Conservation (phyloP, 2,329 filamentous ascomycete species). For the Diaporthe eres region DNA sequence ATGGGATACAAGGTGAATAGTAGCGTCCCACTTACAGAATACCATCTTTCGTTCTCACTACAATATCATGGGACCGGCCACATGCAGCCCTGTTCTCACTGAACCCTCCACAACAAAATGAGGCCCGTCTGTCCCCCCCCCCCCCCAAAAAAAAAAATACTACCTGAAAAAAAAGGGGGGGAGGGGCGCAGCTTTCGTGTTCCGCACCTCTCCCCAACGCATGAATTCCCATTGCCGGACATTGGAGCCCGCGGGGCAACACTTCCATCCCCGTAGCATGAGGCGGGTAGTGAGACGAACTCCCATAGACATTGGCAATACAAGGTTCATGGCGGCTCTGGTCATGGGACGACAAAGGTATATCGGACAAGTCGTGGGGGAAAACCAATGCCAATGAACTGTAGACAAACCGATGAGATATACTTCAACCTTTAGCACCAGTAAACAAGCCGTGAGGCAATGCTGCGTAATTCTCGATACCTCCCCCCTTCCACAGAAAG, state of each 20-base stretch:
- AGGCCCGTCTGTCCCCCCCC: neutral
- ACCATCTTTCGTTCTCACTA: neutral
- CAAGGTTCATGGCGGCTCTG: neutral
- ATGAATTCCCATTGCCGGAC: neutral
- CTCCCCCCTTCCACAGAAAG: neutral
- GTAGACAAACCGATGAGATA: neutral
- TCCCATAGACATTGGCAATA: neutral
- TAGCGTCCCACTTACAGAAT: neutral
- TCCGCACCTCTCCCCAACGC: neutral
- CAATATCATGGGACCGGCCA: neutral
- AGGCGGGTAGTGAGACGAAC: neutral
- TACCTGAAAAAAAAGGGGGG: too few relatives aligned
- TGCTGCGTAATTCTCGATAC: neutral
- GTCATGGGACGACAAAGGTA: neutral
- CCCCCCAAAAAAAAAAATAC: too few relatives aligned
- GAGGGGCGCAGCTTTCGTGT: neutral
- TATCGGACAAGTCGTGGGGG: neutral
- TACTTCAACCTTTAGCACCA: neutral
- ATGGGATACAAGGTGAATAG: neutral
- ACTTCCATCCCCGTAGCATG: too few relatives aligned
- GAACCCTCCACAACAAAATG: neutral
- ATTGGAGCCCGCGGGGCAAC: neutral
- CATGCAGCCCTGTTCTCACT: neutral
- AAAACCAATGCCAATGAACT: conserved; percentile 17
- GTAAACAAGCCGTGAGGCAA: conserved; percentile 25